Conservation (phyloP, 2,329 filamentous ascomycete species). For the Cladosporium sphaerospermum region DNA sequence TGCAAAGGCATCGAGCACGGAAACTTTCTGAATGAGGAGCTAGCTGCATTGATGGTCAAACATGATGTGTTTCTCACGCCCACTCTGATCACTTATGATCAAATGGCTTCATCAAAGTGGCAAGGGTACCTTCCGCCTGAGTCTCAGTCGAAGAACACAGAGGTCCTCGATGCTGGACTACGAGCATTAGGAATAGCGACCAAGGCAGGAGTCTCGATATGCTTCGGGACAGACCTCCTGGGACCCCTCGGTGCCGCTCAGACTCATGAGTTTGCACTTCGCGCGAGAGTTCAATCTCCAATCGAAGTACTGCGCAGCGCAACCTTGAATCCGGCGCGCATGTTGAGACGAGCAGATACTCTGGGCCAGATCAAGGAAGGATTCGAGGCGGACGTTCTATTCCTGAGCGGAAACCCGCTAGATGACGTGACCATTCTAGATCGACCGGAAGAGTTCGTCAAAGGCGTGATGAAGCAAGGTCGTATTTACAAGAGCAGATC, state of each 20-base stretch:
- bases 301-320: conserved; percentile 40
- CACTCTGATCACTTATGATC: conserved; percentile 45
- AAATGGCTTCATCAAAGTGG: conserved; percentile 34
- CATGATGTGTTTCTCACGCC: conserved; percentile 44
- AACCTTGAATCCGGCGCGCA: conserved; percentile 45
- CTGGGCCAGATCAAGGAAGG: conserved; percentile 44
- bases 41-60: conserved; percentile 42
- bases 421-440: conserved; percentile 46
- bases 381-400: conserved; percentile 30
- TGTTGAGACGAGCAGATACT: conserved; percentile 36
- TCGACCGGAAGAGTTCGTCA: conserved; percentile 36
- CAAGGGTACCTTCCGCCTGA: conserved; percentile 27
- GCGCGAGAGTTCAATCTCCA: conserved; percentile 34
- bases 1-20: conserved; percentile 53
- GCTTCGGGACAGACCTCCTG: conserved; percentile 47
- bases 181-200: conserved; percentile 40
- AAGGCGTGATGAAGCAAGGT: conserved; percentile 49
- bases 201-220: conserved; percentile 46
- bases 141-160: conserved; percentile 39
- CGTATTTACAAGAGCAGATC: conserved; percentile 33
- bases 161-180: conserved; percentile 41
- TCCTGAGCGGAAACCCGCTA: conserved; percentile 44
- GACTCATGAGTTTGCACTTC: conserved; percentile 40
- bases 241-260: conserved; percentile 41
- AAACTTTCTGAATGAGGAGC: conserved; percentile 50